These are phyloP conservation scores for Lavandula angustifolia DNA, from an alignment of 257 asterid species.

Conservation along the genomic window DNA sequence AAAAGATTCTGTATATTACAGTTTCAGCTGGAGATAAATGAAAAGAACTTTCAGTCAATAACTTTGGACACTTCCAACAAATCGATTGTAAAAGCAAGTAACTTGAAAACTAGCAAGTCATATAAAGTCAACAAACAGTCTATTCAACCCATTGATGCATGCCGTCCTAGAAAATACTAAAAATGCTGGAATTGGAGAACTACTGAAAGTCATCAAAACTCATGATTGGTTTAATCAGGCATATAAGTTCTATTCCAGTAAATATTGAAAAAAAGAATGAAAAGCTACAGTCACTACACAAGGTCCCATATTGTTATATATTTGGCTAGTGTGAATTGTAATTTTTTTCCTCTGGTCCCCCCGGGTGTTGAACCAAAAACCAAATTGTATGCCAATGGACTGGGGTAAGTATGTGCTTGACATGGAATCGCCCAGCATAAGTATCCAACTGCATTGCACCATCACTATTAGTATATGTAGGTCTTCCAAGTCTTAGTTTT, in stretches of 20 bases:
- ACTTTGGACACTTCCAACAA: constrained; percentile 20
- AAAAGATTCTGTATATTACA: constrained; percentile 95
- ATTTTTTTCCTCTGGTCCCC: no score
- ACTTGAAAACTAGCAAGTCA: constrained; percentile 28
- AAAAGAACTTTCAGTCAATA: constrained; percentile 33
- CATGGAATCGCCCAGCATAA: no score
- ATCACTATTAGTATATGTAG: no score
- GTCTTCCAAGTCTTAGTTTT: no score
- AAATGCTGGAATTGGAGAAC: constrained; percentile 23
- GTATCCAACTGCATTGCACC: no score
- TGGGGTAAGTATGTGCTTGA: no score
- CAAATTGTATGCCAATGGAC: no score
- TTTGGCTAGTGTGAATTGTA: no score
- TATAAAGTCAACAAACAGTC: constrained; percentile 27
- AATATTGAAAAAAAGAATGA: no score
- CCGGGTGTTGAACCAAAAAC: no score
- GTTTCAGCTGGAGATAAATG: constrained; percentile 91
- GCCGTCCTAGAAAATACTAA: constrained; percentile 25
- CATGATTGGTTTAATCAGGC: constrained; percentile 20
- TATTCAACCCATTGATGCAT: constrained; percentile 29
- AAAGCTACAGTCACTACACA: background rate
- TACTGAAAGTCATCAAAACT: background rate
- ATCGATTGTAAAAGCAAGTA: constrained; percentile 24
- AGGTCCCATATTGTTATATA: no score
- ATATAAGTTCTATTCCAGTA: background rate